Percentiles rank a stretch among this genome's conserved stretches.
Conservation (phyloP, 768 basidiomycete species). For the Kwoniella sp. region DNA sequence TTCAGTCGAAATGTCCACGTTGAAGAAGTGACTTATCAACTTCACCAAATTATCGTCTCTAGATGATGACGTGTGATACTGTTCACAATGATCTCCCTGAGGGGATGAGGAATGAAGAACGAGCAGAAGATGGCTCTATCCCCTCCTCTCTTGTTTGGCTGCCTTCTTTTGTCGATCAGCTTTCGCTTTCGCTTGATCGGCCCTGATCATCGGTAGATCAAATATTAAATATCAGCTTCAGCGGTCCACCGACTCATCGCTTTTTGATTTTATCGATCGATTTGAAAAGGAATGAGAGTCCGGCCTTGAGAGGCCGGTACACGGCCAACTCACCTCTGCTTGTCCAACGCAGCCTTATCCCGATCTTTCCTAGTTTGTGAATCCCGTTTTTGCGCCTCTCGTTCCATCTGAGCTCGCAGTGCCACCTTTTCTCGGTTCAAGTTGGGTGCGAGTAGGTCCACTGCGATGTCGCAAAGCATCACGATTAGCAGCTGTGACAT, state of each 20-base stretch:
- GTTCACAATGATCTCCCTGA: no score
- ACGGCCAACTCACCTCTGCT: slow-evolving; percentile 44
- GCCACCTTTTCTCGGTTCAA: slow-evolving; percentile 52
- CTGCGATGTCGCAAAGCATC: no score
- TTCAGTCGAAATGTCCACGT: no score
- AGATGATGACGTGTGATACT: no score
- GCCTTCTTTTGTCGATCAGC: slow-evolving; percentile 56
- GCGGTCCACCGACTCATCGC: no score
- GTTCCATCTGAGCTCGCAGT: slow-evolving; percentile 45
- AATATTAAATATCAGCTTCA: background rate
- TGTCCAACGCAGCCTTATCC: slow-evolving; percentile 53
- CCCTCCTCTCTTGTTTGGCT: slow-evolving; percentile 52
- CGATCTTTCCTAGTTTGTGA: slow-evolving; percentile 43
- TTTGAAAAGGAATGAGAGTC: slow-evolving; percentile 2
- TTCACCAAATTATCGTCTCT: no score
- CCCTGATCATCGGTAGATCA: slow-evolving; percentile 6
- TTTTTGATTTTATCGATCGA: no score
- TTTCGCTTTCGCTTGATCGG: slow-evolving; percentile 53
- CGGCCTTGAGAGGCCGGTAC: no score
- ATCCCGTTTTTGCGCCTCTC: slow-evolving; percentile 45
- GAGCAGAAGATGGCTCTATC: no score
- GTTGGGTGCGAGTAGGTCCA: slow-evolving; percentile 55
- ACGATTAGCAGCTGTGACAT: background rate
- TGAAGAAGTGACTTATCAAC: no score
- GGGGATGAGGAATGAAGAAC: no score